These are phyloP conservation scores for Solanum medicagineum DNA, from an alignment of 257 asterid species.

Conservation along the genomic window DNA sequence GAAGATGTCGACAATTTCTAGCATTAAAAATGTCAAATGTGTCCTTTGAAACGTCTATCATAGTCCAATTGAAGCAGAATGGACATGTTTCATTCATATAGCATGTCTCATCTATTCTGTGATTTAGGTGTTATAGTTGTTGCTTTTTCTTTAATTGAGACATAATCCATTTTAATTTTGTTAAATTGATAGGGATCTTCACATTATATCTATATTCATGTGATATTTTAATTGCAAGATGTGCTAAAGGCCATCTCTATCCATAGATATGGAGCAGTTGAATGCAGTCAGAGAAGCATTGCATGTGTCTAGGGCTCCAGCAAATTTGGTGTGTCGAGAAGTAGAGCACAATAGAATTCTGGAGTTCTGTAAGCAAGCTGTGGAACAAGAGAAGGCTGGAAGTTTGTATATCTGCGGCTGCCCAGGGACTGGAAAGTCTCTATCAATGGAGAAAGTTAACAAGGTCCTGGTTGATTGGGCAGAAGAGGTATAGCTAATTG, in stretches of 20 bases:
- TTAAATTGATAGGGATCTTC: neutral
- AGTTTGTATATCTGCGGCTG: slow-evolving; percentile 88
- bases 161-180: neutral
- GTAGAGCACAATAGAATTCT: slow-evolving; percentile 54
- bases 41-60: neutral
- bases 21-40: neutral
- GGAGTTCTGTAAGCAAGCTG: slow-evolving; percentile 67
- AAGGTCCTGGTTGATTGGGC: slow-evolving; percentile 58
- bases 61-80: neutral
- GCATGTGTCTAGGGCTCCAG: slow-evolving; percentile 71
- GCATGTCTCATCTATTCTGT: neutral
- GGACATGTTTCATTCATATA: neutral
- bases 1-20: neutral
- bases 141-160: neutral
- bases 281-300: slow-evolving; percentile 65
- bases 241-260: neutral
- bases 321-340: slow-evolving; percentile 54
- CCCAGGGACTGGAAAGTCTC: slow-evolving; percentile 94
- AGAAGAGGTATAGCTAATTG: slow-evolving; percentile 35
- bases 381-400: slow-evolving; percentile 61
- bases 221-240: neutral
- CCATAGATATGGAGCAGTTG: slow-evolving; percentile 53
- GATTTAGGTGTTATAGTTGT: neutral
- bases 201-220: neutral
- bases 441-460: slow-evolving; percentile 66